Conservation (phyloP, 768 basidiomycete species). For the Lactarius pseudohatsudake region DNA sequence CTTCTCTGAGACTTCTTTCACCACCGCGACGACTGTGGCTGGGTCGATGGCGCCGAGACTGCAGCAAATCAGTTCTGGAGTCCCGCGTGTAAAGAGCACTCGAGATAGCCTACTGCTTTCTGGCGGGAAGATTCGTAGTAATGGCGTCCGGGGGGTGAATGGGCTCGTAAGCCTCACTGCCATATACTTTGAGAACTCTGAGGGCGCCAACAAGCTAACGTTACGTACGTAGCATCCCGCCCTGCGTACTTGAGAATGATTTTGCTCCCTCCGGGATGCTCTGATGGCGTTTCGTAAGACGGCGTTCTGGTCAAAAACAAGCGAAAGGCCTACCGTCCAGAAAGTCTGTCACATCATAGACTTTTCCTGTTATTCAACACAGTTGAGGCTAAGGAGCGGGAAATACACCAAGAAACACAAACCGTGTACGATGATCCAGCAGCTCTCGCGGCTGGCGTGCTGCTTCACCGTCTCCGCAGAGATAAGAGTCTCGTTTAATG, state of each 20-base stretch:
- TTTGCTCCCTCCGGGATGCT: slow-evolving; percentile 42
- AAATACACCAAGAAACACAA: not conserved
- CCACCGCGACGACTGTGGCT: slow-evolving; percentile 60
- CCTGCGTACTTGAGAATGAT: slow-evolving; percentile 58
- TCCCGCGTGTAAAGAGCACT: slow-evolving; percentile 9
- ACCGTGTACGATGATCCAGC: slow-evolving; percentile 31
- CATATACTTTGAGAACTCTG: not conserved
- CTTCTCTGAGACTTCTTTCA: slow-evolving; percentile 61
- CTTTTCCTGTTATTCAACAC: slow-evolving; percentile 35
- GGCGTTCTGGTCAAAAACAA: not conserved
- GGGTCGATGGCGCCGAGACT: slow-evolving; percentile 71
- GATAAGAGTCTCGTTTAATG: not conserved
- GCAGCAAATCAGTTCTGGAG: not conserved
- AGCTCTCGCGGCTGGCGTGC: slow-evolving; percentile 21
- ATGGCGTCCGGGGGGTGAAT: slow-evolving; percentile 88
- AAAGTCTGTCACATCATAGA: slow-evolving; percentile 48
- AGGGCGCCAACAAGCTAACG: no score
- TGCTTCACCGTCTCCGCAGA: not conserved
- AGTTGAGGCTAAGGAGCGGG: not conserved
- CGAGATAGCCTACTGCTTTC: slow-evolving; percentile 55
- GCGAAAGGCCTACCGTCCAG: slow-evolving; percentile 33
- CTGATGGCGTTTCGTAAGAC: slow-evolving; percentile 3
- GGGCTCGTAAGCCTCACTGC: slow-evolving; percentile 68
- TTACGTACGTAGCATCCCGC: slow-evolving; percentile 44
- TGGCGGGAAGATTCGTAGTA: slow-evolving; percentile 70